A percentile compares a stretch with the other conserved stretches of the same genome.
phyloP scores from a whole-genome alignment of 2,329 filamentous ascomycete genomes.

The Alternaria sp. region DNA sequence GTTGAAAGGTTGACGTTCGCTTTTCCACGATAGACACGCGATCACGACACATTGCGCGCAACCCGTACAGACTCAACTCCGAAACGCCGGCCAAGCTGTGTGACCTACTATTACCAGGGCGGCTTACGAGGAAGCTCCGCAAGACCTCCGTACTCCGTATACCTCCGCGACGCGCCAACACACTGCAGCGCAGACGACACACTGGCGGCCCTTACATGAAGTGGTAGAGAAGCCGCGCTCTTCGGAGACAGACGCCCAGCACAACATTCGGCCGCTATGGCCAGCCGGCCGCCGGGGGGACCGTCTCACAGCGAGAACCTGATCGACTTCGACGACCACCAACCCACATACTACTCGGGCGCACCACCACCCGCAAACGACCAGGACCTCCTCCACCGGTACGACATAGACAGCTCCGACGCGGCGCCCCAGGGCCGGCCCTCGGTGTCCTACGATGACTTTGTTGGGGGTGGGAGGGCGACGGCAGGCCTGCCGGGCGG shows the following conservation, averaged over 20 bases:
- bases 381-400: constrained; percentile 77
- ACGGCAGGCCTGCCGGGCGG: constrained; percentile 52
- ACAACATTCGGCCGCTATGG: constrained; percentile 49
- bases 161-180: constrained; percentile 7
- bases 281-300: constrained; percentile 62
- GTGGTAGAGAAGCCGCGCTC: constrained; percentile 26
- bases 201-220: constrained; percentile 31
- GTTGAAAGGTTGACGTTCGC: not conserved
- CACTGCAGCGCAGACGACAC: not conserved
- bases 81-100: constrained; percentile 14
- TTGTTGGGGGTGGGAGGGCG: constrained; percentile 73
- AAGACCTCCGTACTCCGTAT: constrained; percentile 17
- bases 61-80: not conserved
- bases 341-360: constrained; percentile 75
- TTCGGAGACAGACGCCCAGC: constrained; percentile 25
- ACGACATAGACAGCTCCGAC: constrained; percentile 72
- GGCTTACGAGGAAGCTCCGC: constrained; percentile 22
- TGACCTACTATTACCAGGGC: not conserved
- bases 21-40: constrained; percentile 1
- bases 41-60: constrained; percentile 2
- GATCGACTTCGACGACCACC: constrained; percentile 75
- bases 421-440: constrained; percentile 71
- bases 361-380: constrained; percentile 81
- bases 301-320: constrained; percentile 62
- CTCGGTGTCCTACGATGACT: constrained; percentile 93